Conservation (phyloP, 2,329 filamentous ascomycete genomes). For the Fusarium pseudocircinatum region DNA sequence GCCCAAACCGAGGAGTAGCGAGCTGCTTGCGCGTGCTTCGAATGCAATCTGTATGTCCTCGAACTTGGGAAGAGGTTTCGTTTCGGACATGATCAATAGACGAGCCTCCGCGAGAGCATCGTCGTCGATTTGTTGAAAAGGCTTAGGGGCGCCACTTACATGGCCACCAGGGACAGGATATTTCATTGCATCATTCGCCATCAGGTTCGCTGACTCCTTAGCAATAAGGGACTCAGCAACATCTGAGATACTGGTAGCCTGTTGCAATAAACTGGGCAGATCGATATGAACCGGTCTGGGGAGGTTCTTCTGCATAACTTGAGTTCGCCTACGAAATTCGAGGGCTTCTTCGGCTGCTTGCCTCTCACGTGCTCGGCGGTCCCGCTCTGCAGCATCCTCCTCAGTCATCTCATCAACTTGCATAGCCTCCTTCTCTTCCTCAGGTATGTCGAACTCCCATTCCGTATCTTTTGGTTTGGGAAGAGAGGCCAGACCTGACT, state of each 20-base stretch:
- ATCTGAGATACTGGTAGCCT: constrained; percentile 68
- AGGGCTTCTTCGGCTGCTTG: constrained; percentile 77
- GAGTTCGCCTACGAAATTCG: constrained; percentile 85
- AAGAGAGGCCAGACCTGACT: constrained; percentile 78
- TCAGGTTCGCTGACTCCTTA: constrained; percentile 78
- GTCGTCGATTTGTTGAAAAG: constrained; percentile 75
- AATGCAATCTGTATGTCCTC: constrained; percentile 65
- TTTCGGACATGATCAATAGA: constrained; percentile 79
- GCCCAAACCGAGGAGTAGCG: constrained; percentile 79
- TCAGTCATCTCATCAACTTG: constrained; percentile 60
- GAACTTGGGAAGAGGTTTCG: constrained; percentile 58
- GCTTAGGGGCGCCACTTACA: constrained; percentile 68
- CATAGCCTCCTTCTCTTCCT: constrained; percentile 74
- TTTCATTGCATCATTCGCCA: constrained; percentile 82
- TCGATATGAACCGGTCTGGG: constrained; percentile 82
- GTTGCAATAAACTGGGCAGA: constrained; percentile 71
- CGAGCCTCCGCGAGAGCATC: constrained; percentile 77
- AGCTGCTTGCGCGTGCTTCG: constrained; percentile 61
- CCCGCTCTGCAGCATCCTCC: constrained; percentile 75
- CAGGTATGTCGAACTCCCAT: constrained; percentile 92
- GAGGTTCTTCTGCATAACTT: constrained; percentile 87
- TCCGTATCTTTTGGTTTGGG: constrained; percentile 94
- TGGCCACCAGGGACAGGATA: constrained; percentile 76
- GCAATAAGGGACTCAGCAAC: constrained; percentile 76
- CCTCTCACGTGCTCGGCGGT: constrained; percentile 79